Conservation (phyloP, 148 eudicot genomes). For the Rhododendron williamsianum region DNA sequence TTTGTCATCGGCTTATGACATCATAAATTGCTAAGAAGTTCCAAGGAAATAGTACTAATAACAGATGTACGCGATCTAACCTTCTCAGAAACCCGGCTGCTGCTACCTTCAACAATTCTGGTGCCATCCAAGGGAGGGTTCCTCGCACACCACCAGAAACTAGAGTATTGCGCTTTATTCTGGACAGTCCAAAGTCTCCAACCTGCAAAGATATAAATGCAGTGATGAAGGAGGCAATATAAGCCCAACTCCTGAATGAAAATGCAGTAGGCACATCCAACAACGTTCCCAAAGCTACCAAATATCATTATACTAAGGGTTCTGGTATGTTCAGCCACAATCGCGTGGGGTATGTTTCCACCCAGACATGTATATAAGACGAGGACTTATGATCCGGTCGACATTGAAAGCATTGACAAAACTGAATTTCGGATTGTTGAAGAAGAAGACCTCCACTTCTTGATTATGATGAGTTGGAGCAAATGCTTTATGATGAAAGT, state of each 20-base stretch:
- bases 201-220: constrained; percentile 42
- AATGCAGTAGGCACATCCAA: background rate
- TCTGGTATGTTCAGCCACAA: background rate
- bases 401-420: no score
- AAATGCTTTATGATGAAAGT: no score
- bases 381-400: no score
- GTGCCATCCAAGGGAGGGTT: constrained; percentile 99
- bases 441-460: no score
- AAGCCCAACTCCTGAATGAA: background rate
- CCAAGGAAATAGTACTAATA: constrained; percentile 20
- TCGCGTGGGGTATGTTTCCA: background rate
- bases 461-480: no score
- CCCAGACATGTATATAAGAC: background rate
- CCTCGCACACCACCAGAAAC: constrained; percentile 98
- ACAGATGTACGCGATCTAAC: constrained; percentile 23
- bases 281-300: background rate
- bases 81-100: constrained; percentile 85
- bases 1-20: no score
- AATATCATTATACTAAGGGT: background rate
- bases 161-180: constrained; percentile 90
- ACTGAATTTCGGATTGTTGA: no score
- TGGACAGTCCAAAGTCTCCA: constrained; percentile 93
- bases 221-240: background rate
- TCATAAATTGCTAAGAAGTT: constrained; percentile 30
- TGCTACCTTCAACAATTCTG: constrained; percentile 92